Conservation (phyloP, 441 rosid species). For the Eruca vesicaria region DNA sequence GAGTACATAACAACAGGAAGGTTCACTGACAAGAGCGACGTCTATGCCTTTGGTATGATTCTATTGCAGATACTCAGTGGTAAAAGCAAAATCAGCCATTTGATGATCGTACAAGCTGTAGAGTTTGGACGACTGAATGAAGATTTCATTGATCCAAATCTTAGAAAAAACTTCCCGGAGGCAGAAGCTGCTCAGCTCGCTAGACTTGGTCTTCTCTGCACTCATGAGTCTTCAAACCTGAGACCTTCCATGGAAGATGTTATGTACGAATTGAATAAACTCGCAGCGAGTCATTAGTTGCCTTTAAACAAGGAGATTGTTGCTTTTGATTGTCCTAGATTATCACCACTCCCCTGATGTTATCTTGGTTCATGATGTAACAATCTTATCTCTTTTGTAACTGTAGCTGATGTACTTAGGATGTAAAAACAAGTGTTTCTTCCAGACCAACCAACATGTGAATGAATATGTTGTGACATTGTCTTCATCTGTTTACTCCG, state of each 20-base stretch:
- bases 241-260: constrained; percentile 74
- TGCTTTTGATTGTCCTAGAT: constrained; percentile 36
- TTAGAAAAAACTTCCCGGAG: constrained; percentile 52
- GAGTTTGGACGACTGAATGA: constrained; percentile 47
- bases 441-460: constrained; percentile 11
- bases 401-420: constrained; percentile 33
- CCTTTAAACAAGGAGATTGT: constrained; percentile 1
- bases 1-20: constrained; percentile 87
- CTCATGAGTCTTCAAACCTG: constrained; percentile 62
- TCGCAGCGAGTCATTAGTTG: constrained; percentile 25
- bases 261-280: constrained; percentile 52
- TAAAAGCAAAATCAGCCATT: constrained; percentile 52
- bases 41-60: constrained; percentile 82
- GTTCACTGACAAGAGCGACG: constrained; percentile 89
- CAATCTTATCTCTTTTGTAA: constrained; percentile 22
- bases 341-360: constrained; percentile 8
- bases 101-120: constrained; percentile 44
- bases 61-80: constrained; percentile 78
- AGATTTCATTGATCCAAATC: constrained; percentile 68
- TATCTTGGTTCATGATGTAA: constrained; percentile 21
- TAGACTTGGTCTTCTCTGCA: constrained; percentile 67
- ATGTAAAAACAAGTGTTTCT: constrained; percentile 25
- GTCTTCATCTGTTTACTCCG: constrained; percentile 10
- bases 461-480: constrained; percentile 9
- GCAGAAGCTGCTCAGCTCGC: constrained; percentile 63